Evolutionary conservation across 306 rosid species (phyloP).

Genomic region (Canavalia gladiata): DNA sequence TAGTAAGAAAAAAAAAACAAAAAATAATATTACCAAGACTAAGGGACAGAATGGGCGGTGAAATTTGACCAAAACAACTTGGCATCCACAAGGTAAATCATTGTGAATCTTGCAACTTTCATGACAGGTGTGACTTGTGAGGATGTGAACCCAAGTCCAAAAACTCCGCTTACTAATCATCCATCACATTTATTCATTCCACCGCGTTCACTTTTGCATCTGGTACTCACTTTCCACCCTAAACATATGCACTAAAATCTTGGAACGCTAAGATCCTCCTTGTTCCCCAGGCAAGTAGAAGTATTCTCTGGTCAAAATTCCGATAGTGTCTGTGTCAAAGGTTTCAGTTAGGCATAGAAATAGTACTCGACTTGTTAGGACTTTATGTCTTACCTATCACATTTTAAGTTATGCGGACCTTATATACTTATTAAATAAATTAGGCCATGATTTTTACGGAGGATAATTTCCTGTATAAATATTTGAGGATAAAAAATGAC

Average conservation of each 20-base stretch:
- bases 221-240: slow-evolving; percentile 53
- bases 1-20: too few relatives aligned
- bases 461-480: too few relatives aligned
- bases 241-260: slow-evolving; percentile 48
- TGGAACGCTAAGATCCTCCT: slow-evolving; percentile 51
- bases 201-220: slow-evolving; percentile 41
- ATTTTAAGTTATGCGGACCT: too few relatives aligned
- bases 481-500: too few relatives aligned
- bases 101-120: slow-evolving; percentile 47
- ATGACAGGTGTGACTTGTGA: slow-evolving; percentile 45
- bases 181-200: slow-evolving; percentile 18
- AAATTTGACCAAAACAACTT: not conserved
- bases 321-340: slow-evolving; percentile 34
- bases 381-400: too few relatives aligned
- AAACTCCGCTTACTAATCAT: slow-evolving; percentile 31
- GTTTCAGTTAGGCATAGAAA: not conserved
- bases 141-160: slow-evolving; percentile 48
- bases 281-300: slow-evolving; percentile 40
- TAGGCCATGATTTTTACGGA: too few relatives aligned
- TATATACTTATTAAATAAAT: too few relatives aligned
- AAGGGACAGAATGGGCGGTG: not conserved
- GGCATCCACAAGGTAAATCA: slow-evolving; percentile 34
- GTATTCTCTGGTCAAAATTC: slow-evolving; percentile 42
- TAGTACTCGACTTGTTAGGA: too few relatives aligned
- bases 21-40: too few relatives aligned